These are phyloP conservation scores for Oryza longistaminata DNA, from an alignment of 176 grass and related monocot genomes.

Conservation along the genomic window DNA sequence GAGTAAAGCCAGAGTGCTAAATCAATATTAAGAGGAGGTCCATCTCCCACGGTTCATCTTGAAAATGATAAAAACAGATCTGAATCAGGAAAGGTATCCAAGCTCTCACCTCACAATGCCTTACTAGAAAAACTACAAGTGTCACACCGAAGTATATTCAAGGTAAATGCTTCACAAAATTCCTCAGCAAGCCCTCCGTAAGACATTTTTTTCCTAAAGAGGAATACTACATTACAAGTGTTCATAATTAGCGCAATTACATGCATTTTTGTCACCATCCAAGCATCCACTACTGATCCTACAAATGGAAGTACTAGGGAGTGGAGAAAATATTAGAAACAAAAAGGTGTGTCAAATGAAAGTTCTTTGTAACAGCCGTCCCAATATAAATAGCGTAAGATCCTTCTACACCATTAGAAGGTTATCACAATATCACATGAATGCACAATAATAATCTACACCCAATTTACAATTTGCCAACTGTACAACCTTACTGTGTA, in stretches of 20 bases:
- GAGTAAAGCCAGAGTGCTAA: conserved; percentile 5
- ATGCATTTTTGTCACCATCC: background rate
- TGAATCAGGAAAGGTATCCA: background rate
- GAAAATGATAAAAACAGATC: background rate
- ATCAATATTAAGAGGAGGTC: background rate
- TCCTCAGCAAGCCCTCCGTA: background rate
- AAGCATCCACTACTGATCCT: background rate
- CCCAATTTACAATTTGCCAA: background rate
- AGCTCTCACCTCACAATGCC: background rate
- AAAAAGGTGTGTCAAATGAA: background rate
- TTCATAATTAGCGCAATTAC: background rate
- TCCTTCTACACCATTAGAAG: conserved; percentile 23
- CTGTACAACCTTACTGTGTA: background rate
- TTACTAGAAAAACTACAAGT: conserved; percentile 9
- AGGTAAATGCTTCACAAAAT: background rate
- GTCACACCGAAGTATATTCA: background rate
- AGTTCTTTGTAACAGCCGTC: background rate
- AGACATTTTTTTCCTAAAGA: background rate
- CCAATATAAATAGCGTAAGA: background rate
- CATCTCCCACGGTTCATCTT: background rate
- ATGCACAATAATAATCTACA: conserved; percentile 4
- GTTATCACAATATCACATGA: background rate
- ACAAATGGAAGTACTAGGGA: background rate
- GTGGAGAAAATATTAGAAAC: background rate
- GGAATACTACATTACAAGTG: background rate